Base-by-base conservation (phyloP, 768 basidiomycete genomes). In the Mycena rebaudengoi region DNA sequence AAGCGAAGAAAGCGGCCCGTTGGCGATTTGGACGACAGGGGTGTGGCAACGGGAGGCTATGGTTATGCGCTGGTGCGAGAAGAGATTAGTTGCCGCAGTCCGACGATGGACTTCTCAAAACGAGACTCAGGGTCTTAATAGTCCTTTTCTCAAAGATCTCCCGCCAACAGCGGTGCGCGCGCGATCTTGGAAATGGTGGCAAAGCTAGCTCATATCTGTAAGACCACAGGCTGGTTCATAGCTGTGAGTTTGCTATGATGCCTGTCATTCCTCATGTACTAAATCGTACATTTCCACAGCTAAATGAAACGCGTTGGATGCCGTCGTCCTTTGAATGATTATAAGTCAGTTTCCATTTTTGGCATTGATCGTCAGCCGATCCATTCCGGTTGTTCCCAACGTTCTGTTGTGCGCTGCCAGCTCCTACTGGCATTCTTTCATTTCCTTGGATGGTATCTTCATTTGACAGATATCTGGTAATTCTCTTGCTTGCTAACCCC, bases 1-100 rank as follows among this genome's bases (percentile, higher is more conserved):
- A 40, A 54, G 43, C 61, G 61, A 40, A 32, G 60, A 43, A 32
- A 45, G 59, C 25, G 88, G 88, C 0, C 89, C 91, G 6, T 72
- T 94, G 49, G 82, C 89, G 0, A 78, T 94, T 30, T 91, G 86
- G 88, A 92, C 91, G 30, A 86, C 82, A 0, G 86, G 85, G 1
- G 83, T 92, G 4, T 93, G 91, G 91, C 62, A 88, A 65, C 80
- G 79, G 54, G 91, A 94, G 73, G 80, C 82, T 16, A 88, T 83
- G 79, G 23, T 74, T 10, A 83, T 92, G 80, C 85, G 91, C 8
- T 86, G 82, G 78, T 61, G 84, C 51, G 91, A 92, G 74, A 81
- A 74, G 60, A 71, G 75, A 30, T 65, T 91, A 40, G 80, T 92
- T 18, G 71, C 78, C 18, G 68, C 77, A 16, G 80, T 86, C 0